phyloP scores from a whole-genome alignment of 139 green algal species.

The Chlamydomonas incerta region DNA sequence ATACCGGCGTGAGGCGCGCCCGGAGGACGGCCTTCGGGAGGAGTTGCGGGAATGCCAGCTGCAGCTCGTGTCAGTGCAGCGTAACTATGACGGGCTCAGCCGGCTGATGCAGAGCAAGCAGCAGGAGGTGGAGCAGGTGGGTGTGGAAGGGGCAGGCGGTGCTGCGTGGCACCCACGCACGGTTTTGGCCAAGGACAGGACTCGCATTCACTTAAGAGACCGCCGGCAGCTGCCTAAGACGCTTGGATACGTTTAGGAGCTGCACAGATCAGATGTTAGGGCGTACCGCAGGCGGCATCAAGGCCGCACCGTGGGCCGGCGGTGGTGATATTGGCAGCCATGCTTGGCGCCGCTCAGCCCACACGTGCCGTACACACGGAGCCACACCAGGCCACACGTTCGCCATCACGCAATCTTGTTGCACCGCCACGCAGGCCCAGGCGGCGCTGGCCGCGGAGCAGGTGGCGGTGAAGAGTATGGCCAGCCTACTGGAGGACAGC shows the following conservation, averaged over 20 bases:
- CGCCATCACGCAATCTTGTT: neutral
- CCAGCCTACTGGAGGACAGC: slow-evolving; percentile 3
- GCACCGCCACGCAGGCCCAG: neutral
- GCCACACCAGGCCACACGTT: neutral
- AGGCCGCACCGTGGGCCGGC: too few species aligned
- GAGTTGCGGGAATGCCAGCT: slow-evolving; percentile 11
- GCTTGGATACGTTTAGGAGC: too few species aligned
- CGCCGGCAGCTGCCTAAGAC: too few species aligned
- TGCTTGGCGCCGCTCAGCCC: neutral
- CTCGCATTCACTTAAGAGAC: too few species aligned
- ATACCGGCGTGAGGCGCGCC: too few species aligned
- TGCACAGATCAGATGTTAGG: too few species aligned
- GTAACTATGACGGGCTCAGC: slow-evolving; percentile 57
- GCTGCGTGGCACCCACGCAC: too few species aligned
- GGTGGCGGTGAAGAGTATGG: neutral
- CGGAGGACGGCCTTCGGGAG: neutral
- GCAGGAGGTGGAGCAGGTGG: slow-evolving; percentile 50
- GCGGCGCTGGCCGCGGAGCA: slow-evolving; percentile 23
- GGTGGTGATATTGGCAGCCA: too few species aligned
- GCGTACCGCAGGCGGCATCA: too few species aligned
- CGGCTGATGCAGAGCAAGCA: slow-evolving; percentile 50
- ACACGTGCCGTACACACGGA: neutral
- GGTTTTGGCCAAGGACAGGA: too few species aligned
- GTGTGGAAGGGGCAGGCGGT: too few species aligned
- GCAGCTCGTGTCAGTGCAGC: slow-evolving; percentile 50